Percentiles rank a stretch among this genome's conserved stretches.
These are phyloP conservation scores for Fusarium citri DNA, from an alignment of 2,329 filamentous ascomycete genomes.

Conservation along the genomic window DNA sequence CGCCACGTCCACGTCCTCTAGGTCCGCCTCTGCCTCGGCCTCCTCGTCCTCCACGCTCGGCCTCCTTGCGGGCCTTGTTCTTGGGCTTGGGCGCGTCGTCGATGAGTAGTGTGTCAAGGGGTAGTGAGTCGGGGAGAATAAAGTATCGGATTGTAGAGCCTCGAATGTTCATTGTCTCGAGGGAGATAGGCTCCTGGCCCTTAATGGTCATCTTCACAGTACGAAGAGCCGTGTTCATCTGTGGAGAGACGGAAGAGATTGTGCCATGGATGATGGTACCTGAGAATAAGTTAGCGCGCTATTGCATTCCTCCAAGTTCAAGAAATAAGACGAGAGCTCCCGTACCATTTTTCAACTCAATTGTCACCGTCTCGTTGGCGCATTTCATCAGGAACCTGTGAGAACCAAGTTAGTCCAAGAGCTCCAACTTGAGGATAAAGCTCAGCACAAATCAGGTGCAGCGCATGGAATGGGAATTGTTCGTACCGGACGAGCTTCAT, in stretches of 20 bases:
- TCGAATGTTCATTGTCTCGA: conserved; percentile 97
- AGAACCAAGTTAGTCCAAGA: conserved; percentile 43
- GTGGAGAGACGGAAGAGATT: conserved; percentile 93
- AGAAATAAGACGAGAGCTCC: conserved; percentile 28
- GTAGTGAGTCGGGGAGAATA: conserved; percentile 94
- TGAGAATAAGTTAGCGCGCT: conserved; percentile 52
- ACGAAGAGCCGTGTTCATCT: conserved; percentile 98
- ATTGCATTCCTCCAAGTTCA: not conserved
- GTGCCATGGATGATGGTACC: conserved; percentile 97
- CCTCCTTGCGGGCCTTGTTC: conserved; percentile 99
- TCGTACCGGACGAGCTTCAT: conserved; percentile 98
- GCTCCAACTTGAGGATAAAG: conserved; percentile 34
- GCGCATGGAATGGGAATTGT: not conserved
- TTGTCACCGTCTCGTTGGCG: conserved; percentile 96
- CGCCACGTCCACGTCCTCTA: conserved; percentile 64
- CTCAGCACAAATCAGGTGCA: conserved; percentile 39
- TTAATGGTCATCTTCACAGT: conserved; percentile 96
- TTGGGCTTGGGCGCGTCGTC: conserved; percentile 98
- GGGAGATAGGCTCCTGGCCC: conserved; percentile 85
- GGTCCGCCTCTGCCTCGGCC: conserved; percentile 64
- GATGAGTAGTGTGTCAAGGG: conserved; percentile 93
- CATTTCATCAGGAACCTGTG: conserved; percentile 98
- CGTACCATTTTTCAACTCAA: conserved; percentile 97
- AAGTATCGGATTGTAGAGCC: conserved; percentile 96
- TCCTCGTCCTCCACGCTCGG: conserved; percentile 68